phyloP scores from a whole-genome alignment of 2,329 filamentous ascomycete genomes.

The Neofusicoccum sp. region DNA sequence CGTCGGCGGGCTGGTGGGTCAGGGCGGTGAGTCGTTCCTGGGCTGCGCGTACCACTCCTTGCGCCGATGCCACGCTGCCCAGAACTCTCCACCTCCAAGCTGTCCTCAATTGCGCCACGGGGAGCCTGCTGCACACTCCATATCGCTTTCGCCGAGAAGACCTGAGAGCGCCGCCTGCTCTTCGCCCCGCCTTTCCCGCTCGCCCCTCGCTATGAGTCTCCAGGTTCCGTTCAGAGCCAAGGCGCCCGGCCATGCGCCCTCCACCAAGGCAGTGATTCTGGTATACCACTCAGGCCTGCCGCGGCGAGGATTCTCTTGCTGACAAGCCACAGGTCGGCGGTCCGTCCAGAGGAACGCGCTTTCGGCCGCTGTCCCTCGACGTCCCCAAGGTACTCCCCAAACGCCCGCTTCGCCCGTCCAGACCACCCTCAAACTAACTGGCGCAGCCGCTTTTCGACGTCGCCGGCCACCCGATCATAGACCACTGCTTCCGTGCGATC shows the following conservation, averaged over 20 bases:
- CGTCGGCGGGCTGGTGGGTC: background rate
- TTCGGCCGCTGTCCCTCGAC: slow-evolving; percentile 91
- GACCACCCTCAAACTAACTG: slow-evolving; percentile 25
- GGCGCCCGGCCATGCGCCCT: slow-evolving; percentile 32
- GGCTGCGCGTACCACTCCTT: slow-evolving; percentile 17
- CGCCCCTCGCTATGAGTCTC: slow-evolving; percentile 18
- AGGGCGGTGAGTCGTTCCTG: slow-evolving; percentile 11
- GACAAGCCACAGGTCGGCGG: slow-evolving; percentile 72
- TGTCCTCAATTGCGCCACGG: slow-evolving; percentile 13
- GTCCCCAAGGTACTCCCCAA: slow-evolving; percentile 71
- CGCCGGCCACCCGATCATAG: slow-evolving; percentile 96
- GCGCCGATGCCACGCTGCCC: slow-evolving; percentile 18
- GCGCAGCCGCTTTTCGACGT: slow-evolving; percentile 91
- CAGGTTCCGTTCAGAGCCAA: slow-evolving; percentile 18
- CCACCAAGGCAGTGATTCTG: slow-evolving; percentile 92
- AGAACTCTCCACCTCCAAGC: slow-evolving; percentile 14
- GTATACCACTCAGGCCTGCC: slow-evolving; percentile 47
- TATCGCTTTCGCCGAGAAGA: background rate
- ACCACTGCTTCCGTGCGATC: slow-evolving; percentile 92
- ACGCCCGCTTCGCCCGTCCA: slow-evolving; percentile 15
- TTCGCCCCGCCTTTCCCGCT: background rate
- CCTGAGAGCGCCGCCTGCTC: background rate
- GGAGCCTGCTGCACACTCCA: background rate
- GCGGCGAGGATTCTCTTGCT: slow-evolving; percentile 23
- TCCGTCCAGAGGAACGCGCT: slow-evolving; percentile 90